Evolutionary conservation across 2,329 filamentous ascomycete genomes (phyloP).

Genomic region (Parascedosporium putredinis): DNA sequence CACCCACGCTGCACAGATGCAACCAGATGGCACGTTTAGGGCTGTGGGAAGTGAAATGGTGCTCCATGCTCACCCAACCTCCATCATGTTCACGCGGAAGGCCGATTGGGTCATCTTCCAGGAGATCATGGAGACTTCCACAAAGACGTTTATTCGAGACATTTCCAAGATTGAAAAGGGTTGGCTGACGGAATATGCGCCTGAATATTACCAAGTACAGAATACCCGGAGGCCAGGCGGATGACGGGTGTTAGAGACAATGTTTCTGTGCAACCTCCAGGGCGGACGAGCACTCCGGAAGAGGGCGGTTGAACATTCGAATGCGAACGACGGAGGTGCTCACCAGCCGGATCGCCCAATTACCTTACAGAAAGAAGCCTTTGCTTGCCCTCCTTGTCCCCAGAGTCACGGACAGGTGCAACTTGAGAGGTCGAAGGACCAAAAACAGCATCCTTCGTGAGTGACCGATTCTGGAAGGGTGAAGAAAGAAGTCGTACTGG

Average conservation of each 20-base stretch:
- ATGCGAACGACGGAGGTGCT: no score
- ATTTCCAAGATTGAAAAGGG: slow-evolving; percentile 85
- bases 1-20: slow-evolving; percentile 87
- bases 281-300: no score
- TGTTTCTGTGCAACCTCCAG: no score
- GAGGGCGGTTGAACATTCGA: no score
- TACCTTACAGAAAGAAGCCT: no score
- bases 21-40: slow-evolving; percentile 79
- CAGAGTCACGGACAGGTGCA: no score
- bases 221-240: slow-evolving; percentile 3
- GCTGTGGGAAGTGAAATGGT: slow-evolving; percentile 71
- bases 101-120: slow-evolving; percentile 95
- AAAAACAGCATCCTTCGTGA: no score
- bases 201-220: slow-evolving; percentile 63
- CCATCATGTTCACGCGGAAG: slow-evolving; percentile 91
- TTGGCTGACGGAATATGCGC: slow-evolving; percentile 87
- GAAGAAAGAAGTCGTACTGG: no score
- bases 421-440: no score
- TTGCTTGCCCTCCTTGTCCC: no score
- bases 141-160: slow-evolving; percentile 84
- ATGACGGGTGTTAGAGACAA: not conserved
- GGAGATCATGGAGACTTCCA: slow-evolving; percentile 79
- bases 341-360: no score
- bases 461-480: no score
- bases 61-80: slow-evolving; percentile 82